Base-by-base conservation (phyloP, 768 basidiomycete species). In the Tephrocybe rancida region DNA sequence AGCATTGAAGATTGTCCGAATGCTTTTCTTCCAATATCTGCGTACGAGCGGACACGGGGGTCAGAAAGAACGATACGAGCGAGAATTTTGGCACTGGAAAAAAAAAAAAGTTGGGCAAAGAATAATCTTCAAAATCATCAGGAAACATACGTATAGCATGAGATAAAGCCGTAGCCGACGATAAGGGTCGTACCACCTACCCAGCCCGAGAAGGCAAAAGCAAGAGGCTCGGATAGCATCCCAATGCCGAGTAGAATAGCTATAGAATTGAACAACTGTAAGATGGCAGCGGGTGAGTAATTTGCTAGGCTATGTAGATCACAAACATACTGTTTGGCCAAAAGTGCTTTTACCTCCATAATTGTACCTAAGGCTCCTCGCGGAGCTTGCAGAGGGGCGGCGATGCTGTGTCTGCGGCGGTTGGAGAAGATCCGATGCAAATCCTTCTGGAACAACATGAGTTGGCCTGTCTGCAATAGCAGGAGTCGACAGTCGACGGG, bases 171-270 rank as follows among this genome's bases (percentile, higher is more conserved):
- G 61, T 93, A 95, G 48, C 82, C 81, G 10, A 91, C 64, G 52
- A 96, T 83, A 14, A 98, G 73, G 22, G 80, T 6, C 0, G 86
- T 87, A 0, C 96, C 95, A 32, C 79, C 74, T 16, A 87, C 71
- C 95, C 95, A 98, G 3, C 95, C 96, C 2, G 92, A 83, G 62
- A 92, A 92, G 1, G 94, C 85, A 62, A 97, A 96, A 0, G 95
- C 95, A 22, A 97, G 76, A 0, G 94, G 92, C 65, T 92, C 87
- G 11, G 92, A 92, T 16, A 95, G 78, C 78, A 96, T 87, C 3
- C 94, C 94, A 57, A 95, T 87, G 5, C 94, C 94, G 18, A 94
- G 76, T 10, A 96, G 73, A 29, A 95, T 89, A 13, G 92, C 92
- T 27, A 87, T 89, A 9, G 87, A 87, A 61, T 95, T 95, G 70